Conservation (phyloP, 768 basidiomycete genomes). For the Phylloporus sp. region DNA sequence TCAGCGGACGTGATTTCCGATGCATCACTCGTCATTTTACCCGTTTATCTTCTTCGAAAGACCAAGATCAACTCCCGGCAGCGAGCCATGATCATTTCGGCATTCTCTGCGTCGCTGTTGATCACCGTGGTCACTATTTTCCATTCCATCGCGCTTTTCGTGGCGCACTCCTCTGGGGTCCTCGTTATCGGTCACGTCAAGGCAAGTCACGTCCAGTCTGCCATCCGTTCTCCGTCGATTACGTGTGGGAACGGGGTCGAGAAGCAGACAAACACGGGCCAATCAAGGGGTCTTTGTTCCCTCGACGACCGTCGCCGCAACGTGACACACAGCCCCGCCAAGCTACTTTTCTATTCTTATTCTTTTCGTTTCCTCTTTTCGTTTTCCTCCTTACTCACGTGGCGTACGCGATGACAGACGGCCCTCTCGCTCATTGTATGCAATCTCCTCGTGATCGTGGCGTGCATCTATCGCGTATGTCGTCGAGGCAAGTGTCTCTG, state of each 20-base stretch:
- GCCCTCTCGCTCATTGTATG: constrained; percentile 24
- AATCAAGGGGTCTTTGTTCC: background rate
- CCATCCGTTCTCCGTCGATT: background rate
- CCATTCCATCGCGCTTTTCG: constrained; percentile 11
- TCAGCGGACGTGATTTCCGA: constrained; percentile 23
- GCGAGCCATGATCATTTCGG: constrained; percentile 16
- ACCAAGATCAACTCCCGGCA: constrained; percentile 5
- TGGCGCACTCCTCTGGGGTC: background rate
- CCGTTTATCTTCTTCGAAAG: constrained; percentile 10
- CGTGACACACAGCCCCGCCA: background rate
- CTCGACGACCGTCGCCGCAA: background rate
- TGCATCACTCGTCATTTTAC: constrained; percentile 11
- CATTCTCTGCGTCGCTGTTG: constrained; percentile 18
- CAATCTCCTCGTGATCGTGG: constrained; percentile 24
- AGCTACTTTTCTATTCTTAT: no score
- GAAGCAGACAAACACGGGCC: background rate
- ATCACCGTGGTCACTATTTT: constrained; percentile 19
- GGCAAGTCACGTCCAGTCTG: constrained; percentile 7
- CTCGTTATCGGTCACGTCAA: constrained; percentile 22
- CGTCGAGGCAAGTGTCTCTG: constrained; percentile 7
- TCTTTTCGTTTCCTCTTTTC: background rate
- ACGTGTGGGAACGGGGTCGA: background rate
- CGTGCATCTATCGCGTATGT: constrained; percentile 18
- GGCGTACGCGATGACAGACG: constrained; percentile 4
- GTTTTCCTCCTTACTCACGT: background rate